Conservation (phyloP, 1,284 basidiomycete genomes). For the Cutaneotrichosporon cavernicola region DNA sequence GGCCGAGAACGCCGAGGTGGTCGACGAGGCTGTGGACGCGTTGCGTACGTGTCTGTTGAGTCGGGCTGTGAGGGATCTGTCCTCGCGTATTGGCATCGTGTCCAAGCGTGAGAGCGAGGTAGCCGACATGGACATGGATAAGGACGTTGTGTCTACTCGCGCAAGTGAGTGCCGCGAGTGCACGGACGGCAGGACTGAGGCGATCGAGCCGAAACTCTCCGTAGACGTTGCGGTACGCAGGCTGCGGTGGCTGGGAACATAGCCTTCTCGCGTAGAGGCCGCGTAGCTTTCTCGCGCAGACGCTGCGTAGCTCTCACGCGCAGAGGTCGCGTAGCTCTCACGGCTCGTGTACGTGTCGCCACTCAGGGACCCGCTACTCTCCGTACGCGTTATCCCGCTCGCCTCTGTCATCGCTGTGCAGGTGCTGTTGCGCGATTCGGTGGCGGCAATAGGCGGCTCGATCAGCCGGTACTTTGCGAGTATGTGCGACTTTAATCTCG, state of each 20-base stretch:
- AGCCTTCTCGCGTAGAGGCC: background rate
- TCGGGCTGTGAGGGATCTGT: background rate
- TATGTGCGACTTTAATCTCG: conserved; percentile 7
- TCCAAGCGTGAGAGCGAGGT: background rate
- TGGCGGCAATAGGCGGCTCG: conserved; percentile 2
- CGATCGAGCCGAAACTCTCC: background rate
- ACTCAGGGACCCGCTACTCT: background rate
- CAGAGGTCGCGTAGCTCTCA: background rate
- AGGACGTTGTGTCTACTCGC: background rate
- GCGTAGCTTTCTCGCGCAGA: background rate
- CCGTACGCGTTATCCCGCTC: background rate
- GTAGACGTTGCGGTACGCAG: background rate
- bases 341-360: conserved; percentile 1
- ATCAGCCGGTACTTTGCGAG: conserved; percentile 2
- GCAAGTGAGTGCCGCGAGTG: background rate
- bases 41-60: background rate
- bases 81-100: background rate
- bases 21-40: background rate
- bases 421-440: background rate
- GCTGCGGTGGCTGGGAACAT: background rate
- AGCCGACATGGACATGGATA: too few species aligned
- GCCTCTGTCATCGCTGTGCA: background rate
- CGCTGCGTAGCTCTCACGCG: background rate
- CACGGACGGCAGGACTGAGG: background rate
- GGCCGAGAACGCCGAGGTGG: background rate